Percentiles rank a stretch among this genome's conserved stretches.
These are phyloP conservation scores for Starmerella vitae DNA, from an alignment of 805 yeast species.

Conservation along the genomic window DNA sequence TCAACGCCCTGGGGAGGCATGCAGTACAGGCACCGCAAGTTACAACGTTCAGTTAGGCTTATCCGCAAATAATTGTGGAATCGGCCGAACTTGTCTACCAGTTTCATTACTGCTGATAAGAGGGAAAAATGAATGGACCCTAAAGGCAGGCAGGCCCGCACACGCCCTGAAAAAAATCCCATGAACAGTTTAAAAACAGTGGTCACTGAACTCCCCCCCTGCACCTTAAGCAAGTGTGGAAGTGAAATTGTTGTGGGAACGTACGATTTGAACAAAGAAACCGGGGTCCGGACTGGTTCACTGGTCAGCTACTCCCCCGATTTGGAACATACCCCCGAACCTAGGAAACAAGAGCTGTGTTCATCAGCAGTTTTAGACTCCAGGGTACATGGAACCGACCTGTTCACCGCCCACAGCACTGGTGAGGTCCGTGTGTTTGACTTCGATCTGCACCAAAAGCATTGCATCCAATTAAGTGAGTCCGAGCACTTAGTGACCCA, in stretches of 20 bases:
- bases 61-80: conserved; percentile 39
- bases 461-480: conserved; percentile 33
- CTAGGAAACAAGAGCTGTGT: no score
- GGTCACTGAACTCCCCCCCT: conserved; percentile 60
- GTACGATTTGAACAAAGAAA: conserved; percentile 51
- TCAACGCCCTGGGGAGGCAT: conserved; percentile 47
- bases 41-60: conserved; percentile 40
- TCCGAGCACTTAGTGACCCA: conserved; percentile 54
- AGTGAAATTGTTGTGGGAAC: conserved; percentile 60
- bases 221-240: conserved; percentile 51
- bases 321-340: conserved; percentile 13
- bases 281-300: conserved; percentile 52
- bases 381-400: conserved; percentile 36
- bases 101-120: conserved; percentile 22
- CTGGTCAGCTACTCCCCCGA: conserved; percentile 32
- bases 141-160: no score
- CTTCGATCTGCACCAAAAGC: conserved; percentile 19
- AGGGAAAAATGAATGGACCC: background rate
- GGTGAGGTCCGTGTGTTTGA: conserved; percentile 63
- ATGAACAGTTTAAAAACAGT: conserved; percentile 14
- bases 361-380: conserved; percentile 55
- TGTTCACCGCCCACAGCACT: conserved; percentile 56
- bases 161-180: no score
- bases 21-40: conserved; percentile 35
- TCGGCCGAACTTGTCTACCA: conserved; percentile 32